These are phyloP conservation scores for Dactylis glomerata DNA, from an alignment of 176 grass and related monocot genomes.

Conservation along the genomic window DNA sequence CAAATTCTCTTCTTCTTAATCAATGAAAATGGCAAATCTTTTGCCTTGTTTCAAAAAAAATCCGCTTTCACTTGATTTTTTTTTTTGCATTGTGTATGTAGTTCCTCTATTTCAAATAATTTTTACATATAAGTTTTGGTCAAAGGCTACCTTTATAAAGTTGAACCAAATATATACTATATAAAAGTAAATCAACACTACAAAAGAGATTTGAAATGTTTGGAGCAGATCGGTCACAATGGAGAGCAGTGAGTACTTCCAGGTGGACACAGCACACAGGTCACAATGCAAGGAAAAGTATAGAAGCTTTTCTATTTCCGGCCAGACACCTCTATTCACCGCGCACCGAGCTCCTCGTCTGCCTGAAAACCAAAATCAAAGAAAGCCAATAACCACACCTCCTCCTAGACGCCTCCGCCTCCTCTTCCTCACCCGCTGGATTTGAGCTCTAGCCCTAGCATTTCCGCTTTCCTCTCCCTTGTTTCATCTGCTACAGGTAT, in stretches of 20 bases:
- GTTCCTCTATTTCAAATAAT: background rate
- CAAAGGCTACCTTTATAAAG: background rate
- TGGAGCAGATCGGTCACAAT: background rate
- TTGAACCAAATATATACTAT: background rate
- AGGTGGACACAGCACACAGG: background rate
- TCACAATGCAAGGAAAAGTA: background rate
- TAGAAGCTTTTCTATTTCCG: conserved; percentile 3
- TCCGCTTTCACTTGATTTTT: too few species aligned
- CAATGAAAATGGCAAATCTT: too few species aligned
- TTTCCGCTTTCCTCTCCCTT: background rate
- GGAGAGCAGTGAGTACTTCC: background rate
- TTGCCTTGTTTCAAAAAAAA: too few species aligned
- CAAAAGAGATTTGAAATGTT: background rate
- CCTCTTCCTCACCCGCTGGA: background rate
- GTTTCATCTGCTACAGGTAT: conserved; percentile 7
- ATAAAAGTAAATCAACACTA: too few species aligned
- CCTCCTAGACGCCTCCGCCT: background rate
- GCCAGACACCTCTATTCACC: background rate
- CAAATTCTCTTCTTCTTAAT: too few species aligned
- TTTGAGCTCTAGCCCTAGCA: background rate
- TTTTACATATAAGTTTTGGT: background rate
- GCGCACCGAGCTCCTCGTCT: background rate
- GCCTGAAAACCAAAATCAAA: background rate
- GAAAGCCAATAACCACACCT: background rate
- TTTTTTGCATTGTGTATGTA: too few species aligned